A percentile compares a stretch with the other conserved stretches of the same genome.
These are phyloP conservation scores for Herpetospermum pedunculosum DNA, from an alignment of 306 rosid species.

Conservation along the genomic window DNA sequence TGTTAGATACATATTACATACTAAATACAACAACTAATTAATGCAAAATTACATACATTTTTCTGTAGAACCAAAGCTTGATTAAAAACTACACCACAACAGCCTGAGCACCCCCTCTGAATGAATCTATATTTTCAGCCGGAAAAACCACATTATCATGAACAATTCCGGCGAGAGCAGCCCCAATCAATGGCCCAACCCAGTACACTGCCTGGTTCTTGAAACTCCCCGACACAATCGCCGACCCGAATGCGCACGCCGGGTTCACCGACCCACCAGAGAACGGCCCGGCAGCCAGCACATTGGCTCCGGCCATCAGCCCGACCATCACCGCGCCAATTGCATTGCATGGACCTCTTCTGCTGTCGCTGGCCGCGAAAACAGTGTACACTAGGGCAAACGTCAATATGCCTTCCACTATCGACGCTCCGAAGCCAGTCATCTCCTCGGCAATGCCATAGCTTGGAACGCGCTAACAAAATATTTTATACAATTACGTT, in stretches of 20 bases:
- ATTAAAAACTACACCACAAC: constrained; percentile 21
- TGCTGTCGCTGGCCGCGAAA: constrained; percentile 47
- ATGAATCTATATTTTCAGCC: constrained; percentile 16
- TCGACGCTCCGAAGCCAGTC: constrained; percentile 90
- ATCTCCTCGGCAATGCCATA: constrained; percentile 58
- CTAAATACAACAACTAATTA: not conserved
- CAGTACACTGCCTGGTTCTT: constrained; percentile 88
- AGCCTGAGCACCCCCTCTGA: constrained; percentile 20
- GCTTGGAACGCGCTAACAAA: constrained; percentile 44
- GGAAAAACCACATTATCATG: constrained; percentile 58
- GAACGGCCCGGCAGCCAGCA: constrained; percentile 65
- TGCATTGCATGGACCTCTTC: constrained; percentile 40
- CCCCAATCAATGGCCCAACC: constrained; percentile 89
- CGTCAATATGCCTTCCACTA: constrained; percentile 65
- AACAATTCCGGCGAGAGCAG: constrained; percentile 53
- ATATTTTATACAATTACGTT: not conserved
- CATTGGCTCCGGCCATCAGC: constrained; percentile 47
- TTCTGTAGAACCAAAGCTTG: not conserved
- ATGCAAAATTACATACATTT: not conserved
- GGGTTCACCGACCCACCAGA: constrained; percentile 89
- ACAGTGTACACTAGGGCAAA: constrained; percentile 64
- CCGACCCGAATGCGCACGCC: constrained; percentile 79
- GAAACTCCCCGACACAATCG: constrained; percentile 51
- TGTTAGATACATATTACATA: not conserved
- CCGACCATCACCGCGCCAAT: constrained; percentile 59